Percentiles rank a stretch among this genome's conserved stretches.
Conservation (phyloP, 2,329 filamentous ascomycete species). For the Elsinoe necatrix region DNA sequence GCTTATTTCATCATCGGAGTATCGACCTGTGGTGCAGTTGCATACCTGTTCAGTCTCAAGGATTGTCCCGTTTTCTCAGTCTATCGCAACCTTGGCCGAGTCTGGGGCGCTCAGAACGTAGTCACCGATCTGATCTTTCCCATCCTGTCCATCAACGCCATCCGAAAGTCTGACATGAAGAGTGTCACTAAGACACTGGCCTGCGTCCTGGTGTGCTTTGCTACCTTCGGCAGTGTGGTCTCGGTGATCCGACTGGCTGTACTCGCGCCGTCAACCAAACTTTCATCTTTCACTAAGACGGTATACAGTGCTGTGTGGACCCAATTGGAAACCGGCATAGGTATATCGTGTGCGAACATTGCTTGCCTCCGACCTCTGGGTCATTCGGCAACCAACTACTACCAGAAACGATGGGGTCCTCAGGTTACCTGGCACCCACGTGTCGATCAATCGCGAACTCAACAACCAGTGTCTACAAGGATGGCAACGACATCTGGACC, state of each 20-base stretch:
- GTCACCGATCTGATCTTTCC: conserved; percentile 32
- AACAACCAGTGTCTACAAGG: not conserved
- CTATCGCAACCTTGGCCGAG: conserved; percentile 14
- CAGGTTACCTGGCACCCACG: not conserved
- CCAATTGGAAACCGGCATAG: conserved; percentile 28
- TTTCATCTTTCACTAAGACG: conserved; percentile 23
- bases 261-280: conserved; percentile 16
- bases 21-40: conserved; percentile 45
- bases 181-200: not conserved
- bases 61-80: conserved; percentile 16
- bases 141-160: conserved; percentile 29
- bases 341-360: conserved; percentile 29
- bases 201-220: not conserved
- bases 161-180: conserved; percentile 22
- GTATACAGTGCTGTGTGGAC: conserved; percentile 25
- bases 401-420: not conserved
- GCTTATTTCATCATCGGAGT: conserved; percentile 42
- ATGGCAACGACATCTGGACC: not conserved
- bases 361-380: conserved; percentile 28
- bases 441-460: not conserved
- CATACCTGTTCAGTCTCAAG: conserved; percentile 27
- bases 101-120: conserved; percentile 26
- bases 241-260: not conserved
- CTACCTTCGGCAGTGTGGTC: not conserved
- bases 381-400: not conserved